Evolutionary conservation across 2,329 filamentous ascomycete species (phyloP), one percentile per base, ranked within the genome.

Genomic region (Penicillium sp.): DNA sequence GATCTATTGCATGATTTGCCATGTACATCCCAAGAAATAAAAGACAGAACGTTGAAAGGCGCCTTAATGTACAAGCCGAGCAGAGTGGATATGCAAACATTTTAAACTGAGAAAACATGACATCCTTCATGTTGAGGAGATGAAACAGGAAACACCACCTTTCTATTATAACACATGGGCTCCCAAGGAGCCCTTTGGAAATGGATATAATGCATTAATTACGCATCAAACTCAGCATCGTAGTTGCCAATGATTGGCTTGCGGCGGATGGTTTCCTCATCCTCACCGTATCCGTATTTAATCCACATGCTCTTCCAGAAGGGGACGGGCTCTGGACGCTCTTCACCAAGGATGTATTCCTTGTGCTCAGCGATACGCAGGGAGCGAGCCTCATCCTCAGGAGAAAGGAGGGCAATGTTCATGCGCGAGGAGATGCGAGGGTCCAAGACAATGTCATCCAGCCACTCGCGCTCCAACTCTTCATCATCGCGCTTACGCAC

Each of bases 341-440:
- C 72, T 80, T 85, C 86, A 18, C 87, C 88, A 71, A 89, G 84
- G 57, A 90, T 75, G 69, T 89, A 86, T 65, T 87, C 85, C 71
- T 87, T 82, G 0, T 85, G 83, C 14, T 88, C 81, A 26, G 80
- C 79, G 51, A 92, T 84, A 54, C 77, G 75, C 44, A 80, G 78
- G 1, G 87, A 87, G 54, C 85, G 82, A 33, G 82, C 83, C 71
- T 92, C 89, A 33, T 92, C 87, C 55, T 89, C 88, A 0, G 83
- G 76, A 12, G 74, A 77, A 23, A 96, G 75, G 69, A 88, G 82
- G 67, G 94, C 95, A 51, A 84, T 84, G 54, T 89, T 82, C 93
- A 97, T 97, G 51, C 90, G 85, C 66, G 81, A 81, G 5, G 83
- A 84, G 58, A 97, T 86, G 35, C 92, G 83, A 12, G 84, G 76